A percentile compares a stretch with the other conserved stretches of the same genome.
Conservation (phyloP, 352 stramenopile species). For the Pythium volutum region DNA sequence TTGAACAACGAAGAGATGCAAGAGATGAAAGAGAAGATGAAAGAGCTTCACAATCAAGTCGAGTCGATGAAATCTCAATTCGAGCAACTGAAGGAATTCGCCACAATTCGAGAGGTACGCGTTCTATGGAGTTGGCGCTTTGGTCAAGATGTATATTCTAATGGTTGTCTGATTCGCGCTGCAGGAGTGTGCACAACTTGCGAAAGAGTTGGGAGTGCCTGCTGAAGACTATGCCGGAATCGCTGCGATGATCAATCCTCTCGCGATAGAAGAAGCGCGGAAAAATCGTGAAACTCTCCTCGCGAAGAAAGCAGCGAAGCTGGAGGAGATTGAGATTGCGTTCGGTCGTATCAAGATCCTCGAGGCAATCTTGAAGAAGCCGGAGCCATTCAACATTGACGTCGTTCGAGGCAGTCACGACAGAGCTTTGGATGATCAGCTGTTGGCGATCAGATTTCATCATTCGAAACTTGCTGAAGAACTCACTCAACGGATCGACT, state of each 20-base stretch:
- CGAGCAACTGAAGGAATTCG: slow-evolving; percentile 13
- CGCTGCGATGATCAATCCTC: slow-evolving; percentile 10
- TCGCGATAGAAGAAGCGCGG: slow-evolving; percentile 5
- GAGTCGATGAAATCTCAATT: slow-evolving; percentile 21
- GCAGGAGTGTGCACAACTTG: slow-evolving; percentile 13
- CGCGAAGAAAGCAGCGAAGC: slow-evolving; percentile 8
- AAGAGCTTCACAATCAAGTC: slow-evolving; percentile 4
- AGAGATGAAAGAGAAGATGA: not conserved
- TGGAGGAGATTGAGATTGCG: slow-evolving; percentile 16
- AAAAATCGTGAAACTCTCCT: slow-evolving; percentile 6
- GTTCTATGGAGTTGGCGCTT: not conserved
- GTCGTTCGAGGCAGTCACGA: slow-evolving; percentile 33
- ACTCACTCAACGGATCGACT: slow-evolving; percentile 39
- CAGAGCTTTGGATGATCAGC: slow-evolving; percentile 50
- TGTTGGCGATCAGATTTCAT: slow-evolving; percentile 37
- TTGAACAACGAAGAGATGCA: not conserved
- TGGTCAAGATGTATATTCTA: not conserved
- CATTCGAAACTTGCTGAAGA: slow-evolving; percentile 38
- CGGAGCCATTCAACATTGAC: slow-evolving; percentile 39
- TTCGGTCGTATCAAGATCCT: slow-evolving; percentile 43
- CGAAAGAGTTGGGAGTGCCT: slow-evolving; percentile 7
- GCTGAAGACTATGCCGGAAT: slow-evolving; percentile 12
- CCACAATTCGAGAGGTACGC: slow-evolving; percentile 9
- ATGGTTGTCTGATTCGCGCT: not conserved
- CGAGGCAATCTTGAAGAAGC: slow-evolving; percentile 38